Conservation (phyloP, 176 grass and related monocot genomes). For the Hyparrhenia diplandra region DNA sequence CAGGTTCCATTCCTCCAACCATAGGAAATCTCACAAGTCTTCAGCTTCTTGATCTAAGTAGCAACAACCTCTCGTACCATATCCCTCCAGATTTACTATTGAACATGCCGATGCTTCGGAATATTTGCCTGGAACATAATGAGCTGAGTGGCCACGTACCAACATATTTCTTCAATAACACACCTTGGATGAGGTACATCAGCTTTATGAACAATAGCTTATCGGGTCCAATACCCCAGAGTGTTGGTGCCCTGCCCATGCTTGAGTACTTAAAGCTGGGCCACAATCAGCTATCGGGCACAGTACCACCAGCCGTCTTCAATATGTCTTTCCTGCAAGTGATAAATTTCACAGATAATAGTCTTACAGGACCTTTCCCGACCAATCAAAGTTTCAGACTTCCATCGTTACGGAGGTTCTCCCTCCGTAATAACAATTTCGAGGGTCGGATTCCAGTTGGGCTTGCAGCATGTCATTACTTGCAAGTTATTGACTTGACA, state of each 20-base stretch:
- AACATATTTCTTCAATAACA: neutral
- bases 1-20: neutral
- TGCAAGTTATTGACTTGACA: neutral
- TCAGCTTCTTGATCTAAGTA: neutral
- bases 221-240: neutral
- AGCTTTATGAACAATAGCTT: neutral
- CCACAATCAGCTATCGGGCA: neutral
- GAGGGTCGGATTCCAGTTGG: too few species aligned
- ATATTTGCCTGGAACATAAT: neutral
- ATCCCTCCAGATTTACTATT: neutral
- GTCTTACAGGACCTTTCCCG: too few species aligned
- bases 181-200: neutral
- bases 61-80: neutral
- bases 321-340: neutral
- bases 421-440: too few species aligned
- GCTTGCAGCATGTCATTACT: neutral
- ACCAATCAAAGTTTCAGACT: too few species aligned
- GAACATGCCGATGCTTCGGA: neutral
- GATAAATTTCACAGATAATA: too few species aligned
- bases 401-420: too few species aligned
- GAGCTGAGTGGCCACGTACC: too few species aligned
- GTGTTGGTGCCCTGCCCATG: neutral
- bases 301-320: neutral
- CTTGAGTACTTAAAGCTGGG: neutral
- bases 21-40: constrained; percentile 20